Conservation (phyloP, 768 basidiomycete genomes). For the Tubosaeta sp. region DNA sequence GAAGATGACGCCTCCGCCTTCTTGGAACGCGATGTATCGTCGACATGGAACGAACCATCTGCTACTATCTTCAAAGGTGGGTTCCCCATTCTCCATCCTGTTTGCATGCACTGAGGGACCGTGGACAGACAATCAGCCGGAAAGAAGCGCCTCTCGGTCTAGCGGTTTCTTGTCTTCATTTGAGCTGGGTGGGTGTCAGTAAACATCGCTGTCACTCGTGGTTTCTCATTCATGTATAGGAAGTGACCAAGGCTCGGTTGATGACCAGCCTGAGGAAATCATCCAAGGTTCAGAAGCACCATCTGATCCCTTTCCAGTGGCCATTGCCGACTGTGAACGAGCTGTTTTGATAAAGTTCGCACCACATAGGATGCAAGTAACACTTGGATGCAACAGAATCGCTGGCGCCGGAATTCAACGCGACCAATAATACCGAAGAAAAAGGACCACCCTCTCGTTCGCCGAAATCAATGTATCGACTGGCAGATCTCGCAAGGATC, state of each 20-base stretch:
- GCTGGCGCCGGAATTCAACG: too few relatives aligned
- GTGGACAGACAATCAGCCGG: conserved; percentile 5
- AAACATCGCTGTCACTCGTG: not conserved
- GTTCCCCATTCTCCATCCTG: not conserved
- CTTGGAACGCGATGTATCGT: not conserved
- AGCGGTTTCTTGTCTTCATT: conserved; percentile 7
- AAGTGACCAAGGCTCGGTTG: not conserved
- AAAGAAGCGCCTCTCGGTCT: not conserved
- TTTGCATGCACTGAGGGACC: not conserved
- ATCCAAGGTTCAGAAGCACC: not conserved
- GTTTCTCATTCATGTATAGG: conserved; percentile 11
- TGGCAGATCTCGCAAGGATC: conserved; percentile 27
- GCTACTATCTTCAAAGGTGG: not conserved
- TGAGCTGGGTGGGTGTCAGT: conserved; percentile 10
- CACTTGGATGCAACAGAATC: too few relatives aligned
- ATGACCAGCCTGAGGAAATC: conserved; percentile 4
- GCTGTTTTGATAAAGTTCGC: too few relatives aligned
- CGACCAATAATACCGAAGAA: too few relatives aligned
- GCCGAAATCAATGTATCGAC: conserved; percentile 36
- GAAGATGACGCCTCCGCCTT: conserved; percentile 3
- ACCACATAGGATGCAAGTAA: too few relatives aligned
- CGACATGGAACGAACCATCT: not conserved
- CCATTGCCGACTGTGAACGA: not conserved
- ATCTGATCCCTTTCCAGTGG: not conserved
- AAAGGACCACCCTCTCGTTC: conserved; percentile 20